A percentile compares a stretch with the other conserved stretches of the same genome.
Conservation (phyloP, 495 filamentous ascomycete genomes). For the Amphirosellinia nigrospora region DNA sequence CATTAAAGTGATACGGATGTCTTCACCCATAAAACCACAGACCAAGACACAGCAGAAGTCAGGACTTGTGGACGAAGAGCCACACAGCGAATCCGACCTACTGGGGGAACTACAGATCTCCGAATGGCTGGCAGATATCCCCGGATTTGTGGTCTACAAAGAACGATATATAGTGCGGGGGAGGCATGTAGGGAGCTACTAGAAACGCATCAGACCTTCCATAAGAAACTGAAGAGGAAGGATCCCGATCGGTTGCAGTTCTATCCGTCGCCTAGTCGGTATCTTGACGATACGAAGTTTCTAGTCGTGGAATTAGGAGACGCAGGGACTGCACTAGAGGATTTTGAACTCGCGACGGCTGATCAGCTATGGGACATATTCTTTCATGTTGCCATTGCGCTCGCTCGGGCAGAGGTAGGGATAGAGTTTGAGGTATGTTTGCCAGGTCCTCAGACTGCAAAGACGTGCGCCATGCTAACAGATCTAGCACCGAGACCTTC, state of each 20-base stretch:
- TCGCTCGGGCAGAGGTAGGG: conserved; percentile 76
- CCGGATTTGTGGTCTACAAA: conserved; percentile 92
- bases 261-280: conserved; percentile 66
- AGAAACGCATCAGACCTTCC: conserved; percentile 67
- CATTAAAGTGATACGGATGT: conserved; percentile 59
- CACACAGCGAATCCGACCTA: conserved; percentile 49
- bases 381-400: conserved; percentile 75
- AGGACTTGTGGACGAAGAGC: conserved; percentile 55
- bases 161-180: conserved; percentile 77
- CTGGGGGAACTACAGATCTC: conserved; percentile 73
- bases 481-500: conserved; percentile 77
- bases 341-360: conserved; percentile 56
- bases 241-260: conserved; percentile 66
- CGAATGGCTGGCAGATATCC: conserved; percentile 75
- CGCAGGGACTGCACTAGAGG: conserved; percentile 79
- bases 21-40: conserved; percentile 52
- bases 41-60: conserved; percentile 54
- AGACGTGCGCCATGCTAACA: conserved; percentile 33
- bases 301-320: conserved; percentile 87
- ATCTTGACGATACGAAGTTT: conserved; percentile 73
- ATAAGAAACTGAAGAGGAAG: conserved; percentile 63
- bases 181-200: conserved; percentile 67
- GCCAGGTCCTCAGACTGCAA: background rate
- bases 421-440: conserved; percentile 72
- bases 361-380: conserved; percentile 85